Base-by-base conservation (phyloP, 305 asterid species). In the Galium porrigens region DNA sequence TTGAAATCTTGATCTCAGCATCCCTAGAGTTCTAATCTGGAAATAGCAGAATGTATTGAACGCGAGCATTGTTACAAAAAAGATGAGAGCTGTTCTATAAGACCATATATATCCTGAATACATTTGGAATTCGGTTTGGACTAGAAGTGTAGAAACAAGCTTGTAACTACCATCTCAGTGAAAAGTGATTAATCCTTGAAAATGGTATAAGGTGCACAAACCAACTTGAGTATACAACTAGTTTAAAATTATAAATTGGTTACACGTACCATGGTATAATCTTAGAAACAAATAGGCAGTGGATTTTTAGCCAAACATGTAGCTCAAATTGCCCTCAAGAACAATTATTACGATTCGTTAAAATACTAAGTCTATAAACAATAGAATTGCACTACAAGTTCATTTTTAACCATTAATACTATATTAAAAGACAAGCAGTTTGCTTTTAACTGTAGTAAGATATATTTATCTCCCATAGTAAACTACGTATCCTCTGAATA, bases 11-110 rank as follows among this genome's bases (percentile, higher is more conserved):
- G 99, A 94, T 74, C 99, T 76, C 78, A 94, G 88, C 99, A 94
- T 94, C 73, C 95, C 99, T 30, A 94, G 67, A n/a, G 99, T 94
- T 71, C 97, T 88, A 73, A 94, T 94, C 99, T 94, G 87, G 64
- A 82, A 68, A 69, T 54, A 30, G 72, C 29, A 69, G 32, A 25
- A 54, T 42, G 54, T 44, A 68, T 68, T 66, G 66, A 67, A 69
- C 66, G 33, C 67, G 75, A 57, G 65, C 55, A 70, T 33, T 0
- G 51, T 53, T 22, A 25, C 18, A 46, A 57, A 37, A 46, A 42
- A 63, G 37, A 51, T 41, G 44, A 20, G 60, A 59, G 14, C 34
- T 29, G 67, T n/a, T 63, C 30, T 17, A 29, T 63, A 32, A 15
- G 30, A 44, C 18, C 39, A 33, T 29, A 12, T 48, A 63, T 15